Conservation (phyloP, 169 alveolate genomes). For the Cryptosporidium sp. region DNA sequence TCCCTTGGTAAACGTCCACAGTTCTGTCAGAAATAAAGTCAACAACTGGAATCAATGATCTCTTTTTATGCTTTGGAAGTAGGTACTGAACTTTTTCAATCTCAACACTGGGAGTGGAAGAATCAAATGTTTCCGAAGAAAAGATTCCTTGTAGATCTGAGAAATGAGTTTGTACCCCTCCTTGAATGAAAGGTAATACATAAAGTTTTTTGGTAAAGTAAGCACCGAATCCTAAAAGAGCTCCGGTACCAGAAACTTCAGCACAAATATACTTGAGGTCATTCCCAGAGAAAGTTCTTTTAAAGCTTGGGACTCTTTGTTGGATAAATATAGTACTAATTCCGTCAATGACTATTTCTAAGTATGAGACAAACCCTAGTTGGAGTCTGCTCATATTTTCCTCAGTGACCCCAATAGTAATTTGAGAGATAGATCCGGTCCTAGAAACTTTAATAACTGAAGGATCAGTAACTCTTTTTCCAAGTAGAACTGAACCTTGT, state of each 20-base stretch:
- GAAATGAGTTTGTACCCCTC: constrained; percentile 59
- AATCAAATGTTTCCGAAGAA: constrained; percentile 4
- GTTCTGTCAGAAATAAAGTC: constrained; percentile 47
- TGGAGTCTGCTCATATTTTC: constrained; percentile 17
- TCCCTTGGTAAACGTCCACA: constrained; percentile 54
- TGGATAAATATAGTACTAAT: constrained; percentile 37
- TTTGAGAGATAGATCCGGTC: constrained; percentile 39
- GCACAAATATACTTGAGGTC: constrained; percentile 60
- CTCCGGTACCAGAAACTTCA: constrained; percentile 52
- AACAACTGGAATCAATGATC: constrained; percentile 25
- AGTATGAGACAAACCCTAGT: constrained; percentile 43
- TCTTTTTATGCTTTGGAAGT: constrained; percentile 39
- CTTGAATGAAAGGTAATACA: constrained; percentile 46
- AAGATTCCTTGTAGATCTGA: constrained; percentile 47
- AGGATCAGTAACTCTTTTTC: neutral
- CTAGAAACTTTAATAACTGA: constrained; percentile 41
- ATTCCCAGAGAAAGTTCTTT: constrained; percentile 58
- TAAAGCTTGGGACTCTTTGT: constrained; percentile 23
- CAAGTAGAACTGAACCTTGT: constrained; percentile 23
- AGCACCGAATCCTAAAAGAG: constrained; percentile 64
- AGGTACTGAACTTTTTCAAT: constrained; percentile 23
- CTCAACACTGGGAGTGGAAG: neutral
- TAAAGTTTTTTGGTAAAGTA: constrained; percentile 16
- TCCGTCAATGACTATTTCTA: constrained; percentile 57
- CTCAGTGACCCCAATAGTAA: constrained; percentile 53